Evolutionary conservation across 768 basidiomycete genomes (phyloP).

Genomic region (Sarcomyxa edulis): DNA sequence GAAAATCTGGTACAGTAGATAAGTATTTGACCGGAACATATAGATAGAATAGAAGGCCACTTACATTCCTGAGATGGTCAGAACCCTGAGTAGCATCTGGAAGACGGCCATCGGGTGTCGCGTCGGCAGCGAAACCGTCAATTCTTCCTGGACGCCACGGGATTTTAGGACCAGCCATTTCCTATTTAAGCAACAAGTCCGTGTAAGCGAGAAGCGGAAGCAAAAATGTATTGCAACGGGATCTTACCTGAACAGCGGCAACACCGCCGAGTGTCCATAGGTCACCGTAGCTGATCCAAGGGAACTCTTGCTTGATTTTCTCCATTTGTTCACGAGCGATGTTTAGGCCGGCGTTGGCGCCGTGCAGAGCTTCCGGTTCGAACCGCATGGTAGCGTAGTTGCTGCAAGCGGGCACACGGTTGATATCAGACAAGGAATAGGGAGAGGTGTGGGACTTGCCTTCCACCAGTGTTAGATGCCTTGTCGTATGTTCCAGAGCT

Average conservation of each 20-base stretch:
- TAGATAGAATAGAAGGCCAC: constrained; percentile 16
- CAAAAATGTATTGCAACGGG: not conserved
- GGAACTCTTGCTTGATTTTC: constrained; percentile 79
- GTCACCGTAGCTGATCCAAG: constrained; percentile 95
- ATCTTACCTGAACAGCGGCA: constrained; percentile 65
- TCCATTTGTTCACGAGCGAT: constrained; percentile 83
- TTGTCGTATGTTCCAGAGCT: constrained; percentile 91
- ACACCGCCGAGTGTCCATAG: constrained; percentile 97
- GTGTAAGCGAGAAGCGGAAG: constrained; percentile 2
- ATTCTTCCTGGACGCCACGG: constrained; percentile 93
- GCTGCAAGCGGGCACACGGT: constrained; percentile 31
- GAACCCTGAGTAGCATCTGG: constrained; percentile 83
- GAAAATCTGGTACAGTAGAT: constrained; percentile 52
- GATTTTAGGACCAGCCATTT: constrained; percentile 89
- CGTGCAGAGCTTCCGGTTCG: constrained; percentile 79
- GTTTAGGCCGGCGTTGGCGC: constrained; percentile 78
- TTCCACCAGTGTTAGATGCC: constrained; percentile 70
- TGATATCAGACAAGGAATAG: constrained; percentile 4
- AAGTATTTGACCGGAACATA: constrained; percentile 2
- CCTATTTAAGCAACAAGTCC: constrained; percentile 45
- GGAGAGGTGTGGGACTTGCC: constrained; percentile 35
- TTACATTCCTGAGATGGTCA: constrained; percentile 77
- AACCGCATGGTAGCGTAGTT: constrained; percentile 99
- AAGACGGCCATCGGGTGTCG: constrained; percentile 84
- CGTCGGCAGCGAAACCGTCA: constrained; percentile 73